Conservation (phyloP, 345 rosid genomes). For the Citrus cavaleriei region DNA sequence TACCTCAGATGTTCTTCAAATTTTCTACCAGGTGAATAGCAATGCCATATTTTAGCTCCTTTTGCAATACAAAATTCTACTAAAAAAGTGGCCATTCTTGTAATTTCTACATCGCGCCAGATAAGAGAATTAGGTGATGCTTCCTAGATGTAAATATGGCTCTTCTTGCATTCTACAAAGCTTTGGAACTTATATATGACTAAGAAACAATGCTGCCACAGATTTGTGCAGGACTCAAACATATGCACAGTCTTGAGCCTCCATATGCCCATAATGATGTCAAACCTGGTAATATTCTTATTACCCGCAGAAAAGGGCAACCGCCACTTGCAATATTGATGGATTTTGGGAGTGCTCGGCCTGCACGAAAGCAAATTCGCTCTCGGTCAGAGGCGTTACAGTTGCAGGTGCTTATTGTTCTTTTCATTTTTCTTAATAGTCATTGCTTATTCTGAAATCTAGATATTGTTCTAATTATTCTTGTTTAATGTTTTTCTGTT, state of each 20-base stretch:
- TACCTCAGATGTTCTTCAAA: slow-evolving; percentile 76
- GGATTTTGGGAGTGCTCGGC: slow-evolving; percentile 97
- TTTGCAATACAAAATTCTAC: background rate
- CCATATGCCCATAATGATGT: slow-evolving; percentile 99
- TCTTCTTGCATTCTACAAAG: background rate
- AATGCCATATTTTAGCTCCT: background rate
- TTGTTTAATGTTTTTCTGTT: background rate
- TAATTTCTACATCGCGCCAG: background rate
- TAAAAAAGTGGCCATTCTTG: background rate
- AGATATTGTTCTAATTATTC: background rate
- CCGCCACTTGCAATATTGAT: slow-evolving; percentile 85
- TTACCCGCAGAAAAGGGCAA: slow-evolving; percentile 73
- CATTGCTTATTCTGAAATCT: background rate
- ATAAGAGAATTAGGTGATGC: background rate
- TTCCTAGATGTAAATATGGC: background rate
- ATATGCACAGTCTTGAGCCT: slow-evolving; percentile 90
- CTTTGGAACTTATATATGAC: slow-evolving; percentile 3
- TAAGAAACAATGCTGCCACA: slow-evolving; percentile 29
- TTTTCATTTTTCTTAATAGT: background rate
- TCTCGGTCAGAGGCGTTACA: slow-evolving; percentile 92
- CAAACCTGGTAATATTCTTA: slow-evolving; percentile 91
- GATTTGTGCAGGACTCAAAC: slow-evolving; percentile 97
- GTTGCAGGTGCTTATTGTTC: slow-evolving; percentile 61
- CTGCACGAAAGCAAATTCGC: slow-evolving; percentile 78
- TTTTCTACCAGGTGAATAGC: slow-evolving; percentile 78